phyloP scores from a whole-genome alignment of 2,329 filamentous ascomycete genomes.

The Aaosphaeria pasadenensis region DNA sequence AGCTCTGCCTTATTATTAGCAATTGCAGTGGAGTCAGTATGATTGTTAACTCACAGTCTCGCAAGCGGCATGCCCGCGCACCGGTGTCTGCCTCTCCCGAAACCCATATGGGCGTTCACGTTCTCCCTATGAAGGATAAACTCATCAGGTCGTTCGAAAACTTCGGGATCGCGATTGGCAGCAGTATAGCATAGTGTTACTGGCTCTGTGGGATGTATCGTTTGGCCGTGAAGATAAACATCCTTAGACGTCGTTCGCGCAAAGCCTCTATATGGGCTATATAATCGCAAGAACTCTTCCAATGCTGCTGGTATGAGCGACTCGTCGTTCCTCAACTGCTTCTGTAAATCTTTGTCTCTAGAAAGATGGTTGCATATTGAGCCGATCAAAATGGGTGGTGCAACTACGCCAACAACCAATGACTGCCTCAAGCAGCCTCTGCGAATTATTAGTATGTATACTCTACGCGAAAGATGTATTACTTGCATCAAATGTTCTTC shows the following conservation, averaged over 20 bases:
- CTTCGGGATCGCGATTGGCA: not conserved
- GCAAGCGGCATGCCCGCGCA: conserved; percentile 4
- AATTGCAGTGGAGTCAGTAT: not conserved
- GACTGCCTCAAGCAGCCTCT: conserved; percentile 7
- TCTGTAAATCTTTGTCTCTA: not conserved
- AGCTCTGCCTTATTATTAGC: not conserved
- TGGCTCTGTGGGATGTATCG: not conserved
- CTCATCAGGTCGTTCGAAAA: not conserved
- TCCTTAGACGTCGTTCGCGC: conserved; percentile 1
- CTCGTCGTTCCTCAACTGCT: not conserved
- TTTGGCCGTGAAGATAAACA: not conserved
- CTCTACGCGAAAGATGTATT: not conserved
- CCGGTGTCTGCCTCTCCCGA: conserved; percentile 2
- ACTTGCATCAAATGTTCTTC: not conserved
- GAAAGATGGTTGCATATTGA: conserved; percentile 6
- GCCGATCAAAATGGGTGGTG: conserved; percentile 10
- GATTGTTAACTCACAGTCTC: not conserved
- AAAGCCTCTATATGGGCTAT: conserved; percentile 11
- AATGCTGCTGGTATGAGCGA: conserved; percentile 3
- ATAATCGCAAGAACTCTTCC: conserved; percentile 13
- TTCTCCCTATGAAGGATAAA: conserved; percentile 2
- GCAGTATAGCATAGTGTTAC: not conserved
- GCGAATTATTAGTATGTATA: not conserved
- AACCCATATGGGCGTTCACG: conserved; percentile 1
- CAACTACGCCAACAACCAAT: conserved; percentile 11